These are phyloP conservation scores for Penicillium paradoxum DNA, from an alignment of 495 filamentous ascomycete genomes.

Conservation along the genomic window DNA sequence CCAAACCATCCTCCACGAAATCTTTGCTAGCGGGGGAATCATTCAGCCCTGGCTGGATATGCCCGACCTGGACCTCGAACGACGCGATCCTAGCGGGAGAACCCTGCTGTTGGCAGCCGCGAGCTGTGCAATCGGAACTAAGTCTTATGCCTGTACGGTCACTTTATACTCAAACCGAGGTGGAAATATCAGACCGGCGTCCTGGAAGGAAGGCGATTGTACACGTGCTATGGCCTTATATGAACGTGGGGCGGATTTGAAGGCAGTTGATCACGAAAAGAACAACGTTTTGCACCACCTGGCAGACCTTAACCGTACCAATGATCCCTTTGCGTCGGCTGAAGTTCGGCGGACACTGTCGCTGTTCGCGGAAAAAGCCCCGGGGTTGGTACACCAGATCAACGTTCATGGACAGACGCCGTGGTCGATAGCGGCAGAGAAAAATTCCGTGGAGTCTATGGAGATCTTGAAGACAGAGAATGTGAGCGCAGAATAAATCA, in stretches of 20 bases:
- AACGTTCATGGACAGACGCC: slow-evolving; percentile 13
- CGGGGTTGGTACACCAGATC: not conserved
- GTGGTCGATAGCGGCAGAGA: slow-evolving; percentile 4
- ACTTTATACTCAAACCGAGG: slow-evolving; percentile 3
- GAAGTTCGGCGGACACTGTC: slow-evolving; percentile 6
- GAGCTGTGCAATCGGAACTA: slow-evolving; percentile 1
- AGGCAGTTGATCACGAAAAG: slow-evolving; percentile 14
- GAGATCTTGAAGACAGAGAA: not conserved
- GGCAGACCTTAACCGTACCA: not conserved
- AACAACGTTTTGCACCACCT: slow-evolving; percentile 26
- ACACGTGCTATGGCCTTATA: slow-evolving; percentile 21
- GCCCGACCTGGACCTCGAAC: slow-evolving; percentile 16
- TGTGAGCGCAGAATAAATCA: not conserved
- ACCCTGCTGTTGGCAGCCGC: slow-evolving; percentile 23
- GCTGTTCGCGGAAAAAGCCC: slow-evolving; percentile 14
- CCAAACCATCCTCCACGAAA: slow-evolving; percentile 14
- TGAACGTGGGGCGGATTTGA: slow-evolving; percentile 20
- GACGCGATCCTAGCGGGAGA: slow-evolving; percentile 13
- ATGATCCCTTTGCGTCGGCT: not conserved
- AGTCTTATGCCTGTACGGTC: slow-evolving; percentile 9
- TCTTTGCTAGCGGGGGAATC: slow-evolving; percentile 13
- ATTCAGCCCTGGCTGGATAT: slow-evolving; percentile 17
- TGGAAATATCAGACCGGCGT: not conserved
- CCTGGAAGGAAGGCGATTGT: slow-evolving; percentile 12
- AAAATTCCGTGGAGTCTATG: not conserved